Evolutionary conservation across 345 rosid species (phyloP), one percentile per base, ranked within the genome.

Genomic region (Ceriops decandra): DNA sequence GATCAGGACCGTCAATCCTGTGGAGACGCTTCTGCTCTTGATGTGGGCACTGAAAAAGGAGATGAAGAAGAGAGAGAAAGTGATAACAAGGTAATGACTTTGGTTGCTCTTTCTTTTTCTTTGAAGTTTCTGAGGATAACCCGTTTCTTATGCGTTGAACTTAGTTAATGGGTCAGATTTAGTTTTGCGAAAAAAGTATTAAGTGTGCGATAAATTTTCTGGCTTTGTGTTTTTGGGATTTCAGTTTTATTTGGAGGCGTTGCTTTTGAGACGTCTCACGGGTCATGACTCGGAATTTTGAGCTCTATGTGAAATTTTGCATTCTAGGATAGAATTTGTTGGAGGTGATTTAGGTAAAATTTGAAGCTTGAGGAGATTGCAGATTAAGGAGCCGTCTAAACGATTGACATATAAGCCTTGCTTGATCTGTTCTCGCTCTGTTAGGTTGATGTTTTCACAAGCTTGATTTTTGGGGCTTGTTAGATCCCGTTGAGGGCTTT

Each of bases 1-100:
- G 73, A 78, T 69, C 86, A 81, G 67, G 80, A 66, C 67, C 81
- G 57, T 60, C 65, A 68, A 66, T 74, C 83, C 64, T 79, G 85
- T 6, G 61, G 77, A 32, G 81, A 63, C 68, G 75, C 82, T 56
- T 74, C 82, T 56, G 76, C 67, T 56, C 66, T 61, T 47, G 72
- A 72, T 20, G 85, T 72, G 21, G 60, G 68, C 49, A 33, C 67
- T 7, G 69, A 68, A 49, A 61, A 70, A 28, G 78, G 52, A 28
- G 57, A 33, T 54, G 81, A 67, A 33, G 84, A 83, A 31, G 85
- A 78, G 36, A 76, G 52, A 67, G 80, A 72, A 3, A 52, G 57
- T 72, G 81, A 70, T 31, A 77, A 72, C 31, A 81, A 80, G 82
- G 85, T 82, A 69, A n/a, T 8, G 10, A 4, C 24, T 19, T 36